Percentiles rank a stretch among this genome's conserved stretches.
These are phyloP conservation scores for Porogramme epimiltina DNA, from an alignment of 1,284 basidiomycete species.

Conservation along the genomic window DNA sequence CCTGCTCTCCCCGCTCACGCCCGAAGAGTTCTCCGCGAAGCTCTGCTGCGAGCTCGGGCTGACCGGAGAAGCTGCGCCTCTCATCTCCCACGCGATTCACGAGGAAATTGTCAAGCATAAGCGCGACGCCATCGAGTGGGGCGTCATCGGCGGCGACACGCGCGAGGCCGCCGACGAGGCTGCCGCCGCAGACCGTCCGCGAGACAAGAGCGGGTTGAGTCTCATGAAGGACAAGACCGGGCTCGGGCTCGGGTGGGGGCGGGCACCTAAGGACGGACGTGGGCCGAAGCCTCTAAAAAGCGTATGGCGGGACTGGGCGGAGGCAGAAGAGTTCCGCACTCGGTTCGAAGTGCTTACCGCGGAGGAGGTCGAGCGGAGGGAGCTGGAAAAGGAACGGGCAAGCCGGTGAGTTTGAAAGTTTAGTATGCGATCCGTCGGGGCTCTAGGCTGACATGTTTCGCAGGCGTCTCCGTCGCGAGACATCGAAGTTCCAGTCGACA, in stretches of 20 bases:
- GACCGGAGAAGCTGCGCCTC: conserved; percentile 83
- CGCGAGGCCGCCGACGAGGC: conserved; percentile 26
- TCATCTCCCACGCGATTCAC: conserved; percentile 91
- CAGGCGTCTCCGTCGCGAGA: conserved; percentile 73
- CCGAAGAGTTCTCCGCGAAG: conserved; percentile 81
- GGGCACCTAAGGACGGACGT: conserved; percentile 67
- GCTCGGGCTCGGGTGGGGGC: conserved; percentile 68
- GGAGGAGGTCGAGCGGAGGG: conserved; percentile 90
- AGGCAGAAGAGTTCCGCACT: conserved; percentile 92
- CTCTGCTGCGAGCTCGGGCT: conserved; percentile 90
- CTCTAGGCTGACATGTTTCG: conserved; percentile 7
- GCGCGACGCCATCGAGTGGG: conserved; percentile 92
- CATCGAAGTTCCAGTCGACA: conserved; percentile 70
- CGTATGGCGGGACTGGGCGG: conserved; percentile 95
- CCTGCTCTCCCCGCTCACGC: conserved; percentile 88
- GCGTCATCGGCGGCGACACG: conserved; percentile 69
- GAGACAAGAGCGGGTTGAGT: conserved; percentile 52
- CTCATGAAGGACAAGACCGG: conserved; percentile 80
- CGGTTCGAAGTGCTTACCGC: conserved; percentile 82
- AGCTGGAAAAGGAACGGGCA: conserved; percentile 82
- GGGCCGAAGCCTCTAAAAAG: conserved; percentile 85
- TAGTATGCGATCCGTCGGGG: background rate
- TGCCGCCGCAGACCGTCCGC: conserved; percentile 30
- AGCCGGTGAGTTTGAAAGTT: conserved; percentile 42
- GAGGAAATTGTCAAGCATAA: conserved; percentile 96